These are phyloP conservation scores for Myxozyma neglecta DNA, from an alignment of 805 yeast species.

Conservation along the genomic window DNA sequence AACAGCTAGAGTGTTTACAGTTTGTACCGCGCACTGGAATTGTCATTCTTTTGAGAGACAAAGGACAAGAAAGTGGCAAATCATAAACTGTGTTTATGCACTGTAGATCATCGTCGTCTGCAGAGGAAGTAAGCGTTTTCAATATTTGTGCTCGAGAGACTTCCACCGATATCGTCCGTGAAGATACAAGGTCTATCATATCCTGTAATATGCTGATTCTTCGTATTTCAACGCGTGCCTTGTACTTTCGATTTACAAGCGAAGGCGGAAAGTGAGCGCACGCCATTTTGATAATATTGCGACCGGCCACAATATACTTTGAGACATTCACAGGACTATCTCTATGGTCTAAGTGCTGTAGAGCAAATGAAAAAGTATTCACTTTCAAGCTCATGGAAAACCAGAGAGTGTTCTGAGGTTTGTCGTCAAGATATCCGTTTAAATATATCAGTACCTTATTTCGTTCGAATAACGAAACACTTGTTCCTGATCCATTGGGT, in stretches of 20 bases:
- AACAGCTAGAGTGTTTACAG: slow-evolving; percentile 7
- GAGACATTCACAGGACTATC: not conserved
- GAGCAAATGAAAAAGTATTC: not conserved
- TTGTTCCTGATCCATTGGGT: not conserved
- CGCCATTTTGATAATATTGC: not conserved
- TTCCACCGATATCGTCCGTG: not conserved
- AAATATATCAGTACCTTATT: not conserved
- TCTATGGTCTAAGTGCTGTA: not conserved
- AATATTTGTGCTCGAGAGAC: not conserved
- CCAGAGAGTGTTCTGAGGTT: not conserved
- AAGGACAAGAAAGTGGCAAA: slow-evolving; percentile 1
- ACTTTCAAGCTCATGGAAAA: not conserved
- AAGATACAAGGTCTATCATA: not conserved
- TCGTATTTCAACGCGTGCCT: not conserved
- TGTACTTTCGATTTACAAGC: not conserved
- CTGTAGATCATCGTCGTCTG: slow-evolving; percentile 8
- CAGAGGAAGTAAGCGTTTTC: not conserved
- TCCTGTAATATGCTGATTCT: not conserved
- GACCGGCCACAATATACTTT: not conserved
- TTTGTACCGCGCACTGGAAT: not conserved
- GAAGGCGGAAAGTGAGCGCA: not conserved
- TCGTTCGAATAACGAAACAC: not conserved
- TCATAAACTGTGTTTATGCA: not conserved
- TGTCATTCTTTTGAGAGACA: slow-evolving; percentile 5
- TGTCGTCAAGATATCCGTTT: not conserved